These are phyloP conservation scores for Chaetomiaceae sp. DNA, from an alignment of 2,329 filamentous ascomycete species.

Conservation along the genomic window DNA sequence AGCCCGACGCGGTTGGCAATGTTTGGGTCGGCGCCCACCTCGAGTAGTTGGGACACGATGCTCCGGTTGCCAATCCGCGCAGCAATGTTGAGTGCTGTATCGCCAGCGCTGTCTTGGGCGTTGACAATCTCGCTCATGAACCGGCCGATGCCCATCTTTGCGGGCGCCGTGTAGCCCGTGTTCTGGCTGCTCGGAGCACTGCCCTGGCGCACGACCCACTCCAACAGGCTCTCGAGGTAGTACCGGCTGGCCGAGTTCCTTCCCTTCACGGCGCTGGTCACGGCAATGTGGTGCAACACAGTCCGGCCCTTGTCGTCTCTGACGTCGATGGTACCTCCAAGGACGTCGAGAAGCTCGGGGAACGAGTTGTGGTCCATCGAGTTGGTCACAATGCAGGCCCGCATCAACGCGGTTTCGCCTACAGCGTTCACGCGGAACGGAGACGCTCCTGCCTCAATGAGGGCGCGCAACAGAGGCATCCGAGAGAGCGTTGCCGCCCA, in stretches of 20 bases:
- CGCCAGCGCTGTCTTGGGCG: slow-evolving; percentile 85
- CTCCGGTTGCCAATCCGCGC: slow-evolving; percentile 88
- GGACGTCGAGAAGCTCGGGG: slow-evolving; percentile 79
- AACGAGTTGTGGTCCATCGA: slow-evolving; percentile 89
- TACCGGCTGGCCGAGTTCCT: slow-evolving; percentile 88
- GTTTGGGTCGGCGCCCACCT: slow-evolving; percentile 89
- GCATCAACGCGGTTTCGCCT: slow-evolving; percentile 89
- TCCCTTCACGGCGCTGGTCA: slow-evolving; percentile 93
- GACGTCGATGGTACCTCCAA: slow-evolving; percentile 86
- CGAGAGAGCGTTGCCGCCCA: slow-evolving; percentile 94
- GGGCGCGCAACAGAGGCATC: slow-evolving; percentile 71
- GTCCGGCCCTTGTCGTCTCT: slow-evolving; percentile 85
- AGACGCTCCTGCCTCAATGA: slow-evolving; percentile 80
- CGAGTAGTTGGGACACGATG: slow-evolving; percentile 93
- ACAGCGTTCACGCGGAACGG: slow-evolving; percentile 83
- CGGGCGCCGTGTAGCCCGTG: slow-evolving; percentile 33
- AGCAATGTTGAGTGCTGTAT: slow-evolving; percentile 91
- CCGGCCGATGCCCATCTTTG: slow-evolving; percentile 77
- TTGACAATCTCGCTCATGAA: slow-evolving; percentile 99
- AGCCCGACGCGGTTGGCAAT: slow-evolving; percentile 88
- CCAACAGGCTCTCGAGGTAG: slow-evolving; percentile 88
- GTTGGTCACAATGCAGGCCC: slow-evolving; percentile 88
- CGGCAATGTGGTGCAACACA: slow-evolving; percentile 91
- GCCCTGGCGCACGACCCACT: slow-evolving; percentile 88
- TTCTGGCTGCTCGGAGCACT: slow-evolving; percentile 39